Percentiles rank a stretch among this genome's conserved stretches.
Conservation (phyloP, 2,329 filamentous ascomycete genomes). For the Delphinella strobiligena region DNA sequence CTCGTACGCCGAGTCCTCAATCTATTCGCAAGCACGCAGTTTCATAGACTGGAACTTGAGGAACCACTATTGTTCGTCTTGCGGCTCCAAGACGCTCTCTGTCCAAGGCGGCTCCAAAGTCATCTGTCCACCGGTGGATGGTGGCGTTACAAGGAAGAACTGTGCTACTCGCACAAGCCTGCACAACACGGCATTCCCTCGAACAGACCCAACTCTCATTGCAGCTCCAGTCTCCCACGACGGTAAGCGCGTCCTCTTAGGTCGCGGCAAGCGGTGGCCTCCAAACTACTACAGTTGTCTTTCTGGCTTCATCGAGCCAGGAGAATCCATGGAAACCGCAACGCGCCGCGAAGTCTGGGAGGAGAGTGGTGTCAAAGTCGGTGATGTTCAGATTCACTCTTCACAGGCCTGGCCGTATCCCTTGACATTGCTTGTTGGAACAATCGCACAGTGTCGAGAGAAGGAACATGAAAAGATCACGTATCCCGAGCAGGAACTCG, state of each 20-base stretch:
- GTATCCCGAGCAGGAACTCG: constrained; percentile 14
- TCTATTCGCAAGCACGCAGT: too few relatives aligned
- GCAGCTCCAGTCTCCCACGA: constrained; percentile 14
- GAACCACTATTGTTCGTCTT: constrained; percentile 13
- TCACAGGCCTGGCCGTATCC: constrained; percentile 85
- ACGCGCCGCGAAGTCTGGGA: constrained; percentile 79
- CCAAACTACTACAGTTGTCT: constrained; percentile 14
- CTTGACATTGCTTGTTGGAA: constrained; percentile 67
- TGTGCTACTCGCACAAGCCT: constrained; percentile 13
- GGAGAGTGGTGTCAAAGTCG: constrained; percentile 65
- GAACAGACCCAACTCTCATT: constrained; percentile 14
- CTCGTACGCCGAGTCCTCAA: too few relatives aligned
- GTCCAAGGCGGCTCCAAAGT: constrained; percentile 14
- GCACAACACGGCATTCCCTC: constrained; percentile 14
- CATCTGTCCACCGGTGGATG: constrained; percentile 13
- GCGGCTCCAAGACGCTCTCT: constrained; percentile 12
- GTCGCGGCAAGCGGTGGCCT: constrained; percentile 14
- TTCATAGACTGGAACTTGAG: too few relatives aligned
- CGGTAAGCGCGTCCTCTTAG: constrained; percentile 12
- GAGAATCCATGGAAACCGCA: constrained; percentile 74
- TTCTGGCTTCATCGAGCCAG: constrained; percentile 67
- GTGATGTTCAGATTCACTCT: constrained; percentile 68
- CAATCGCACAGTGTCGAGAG: constrained; percentile 13
- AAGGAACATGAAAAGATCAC: constrained; percentile 12
- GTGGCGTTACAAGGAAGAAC: constrained; percentile 10